These are phyloP conservation scores for Hemisphaericaspora xylofermentans DNA, from an alignment of 1,139 yeast species.

Conservation along the genomic window DNA sequence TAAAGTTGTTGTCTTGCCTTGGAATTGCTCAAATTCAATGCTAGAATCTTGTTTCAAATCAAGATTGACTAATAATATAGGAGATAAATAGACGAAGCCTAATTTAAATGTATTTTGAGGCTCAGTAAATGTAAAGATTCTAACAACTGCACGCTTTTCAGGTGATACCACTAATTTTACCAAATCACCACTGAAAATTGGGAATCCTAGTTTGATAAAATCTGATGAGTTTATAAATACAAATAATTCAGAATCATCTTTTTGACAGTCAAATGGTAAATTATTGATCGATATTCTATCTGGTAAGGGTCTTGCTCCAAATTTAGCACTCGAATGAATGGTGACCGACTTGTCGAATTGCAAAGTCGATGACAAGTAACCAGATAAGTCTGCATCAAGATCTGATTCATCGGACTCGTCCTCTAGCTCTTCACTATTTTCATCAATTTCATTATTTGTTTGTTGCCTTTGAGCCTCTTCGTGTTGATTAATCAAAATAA, in stretches of 20 bases:
- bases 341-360: constrained; percentile 19
- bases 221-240: constrained; percentile 55
- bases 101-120: constrained; percentile 48
- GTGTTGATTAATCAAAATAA: constrained; percentile 52
- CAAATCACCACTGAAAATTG: constrained; percentile 67
- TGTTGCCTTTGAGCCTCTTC: constrained; percentile 10
- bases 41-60: constrained; percentile 31
- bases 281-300: constrained; percentile 27
- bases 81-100: constrained; percentile 57
- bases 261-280: constrained; percentile 29
- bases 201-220: constrained; percentile 54
- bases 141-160: constrained; percentile 34
- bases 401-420: constrained; percentile 9
- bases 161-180: constrained; percentile 36
- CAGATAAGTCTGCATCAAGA: constrained; percentile 33
- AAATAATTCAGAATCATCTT: constrained; percentile 45
- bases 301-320: constrained; percentile 31
- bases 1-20: constrained; percentile 15
- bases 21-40: constrained; percentile 28
- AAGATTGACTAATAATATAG: constrained; percentile 58
- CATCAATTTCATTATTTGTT: constrained; percentile 10
- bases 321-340: constrained; percentile 12
- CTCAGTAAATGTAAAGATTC: constrained; percentile 61
- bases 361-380: constrained; percentile 35
- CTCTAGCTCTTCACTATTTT: constrained; percentile 10